Evolutionary conservation across 345 rosid genomes (phyloP), one percentile per base, ranked within the genome.

Genomic region (Populus nigra): DNA sequence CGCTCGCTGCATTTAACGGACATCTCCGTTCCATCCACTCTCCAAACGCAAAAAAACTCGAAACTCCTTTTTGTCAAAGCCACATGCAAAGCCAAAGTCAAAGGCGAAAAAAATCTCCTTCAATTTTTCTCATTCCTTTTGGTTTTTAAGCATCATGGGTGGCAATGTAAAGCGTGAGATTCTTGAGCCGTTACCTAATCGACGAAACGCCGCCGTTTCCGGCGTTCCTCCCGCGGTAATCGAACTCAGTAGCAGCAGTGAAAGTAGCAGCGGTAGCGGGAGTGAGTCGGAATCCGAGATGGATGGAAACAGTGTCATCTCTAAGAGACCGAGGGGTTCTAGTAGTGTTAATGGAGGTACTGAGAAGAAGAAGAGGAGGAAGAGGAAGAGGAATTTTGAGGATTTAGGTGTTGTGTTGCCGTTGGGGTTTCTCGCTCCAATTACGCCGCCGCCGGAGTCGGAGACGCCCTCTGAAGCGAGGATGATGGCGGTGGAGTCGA

Each of bases 251-350:
- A 88, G 88, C 65, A 72, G 76, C 59, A 84, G 73, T 31, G 74
- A 73, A 29, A 74, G 77, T 13, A 67, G 47, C 41, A 61, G 80
- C 41, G 23, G 83, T 61, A 85, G 90, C 68, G 57, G 84, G 80
- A 89, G 90, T 74, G 88, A 89, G 31, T 87, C 88, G 27, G 94
- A 85, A 59, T 76, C 88, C 29, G 90, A 84, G 38, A 77, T 86
- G 18, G 88, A 83, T 38, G 68, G 71, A n/a, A 71, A 76, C 38
- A 79, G 63, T 41, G 41, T 15, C 9, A 79, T 78, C 16, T 76
- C 68, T 11, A 83, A 78, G 82, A 82, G 86, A 76, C 74, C 45
- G 43, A 65, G 87, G 71, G 85, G 72, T 78, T 5, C 69, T 76
- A 2, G 61, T 27, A 25, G 23, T 31, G 81, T 45, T 12, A 35